Evolutionary conservation across 2,329 filamentous ascomycete species (phyloP), one percentile per base, ranked within the genome.

Genomic region (Monilinia laxa): DNA sequence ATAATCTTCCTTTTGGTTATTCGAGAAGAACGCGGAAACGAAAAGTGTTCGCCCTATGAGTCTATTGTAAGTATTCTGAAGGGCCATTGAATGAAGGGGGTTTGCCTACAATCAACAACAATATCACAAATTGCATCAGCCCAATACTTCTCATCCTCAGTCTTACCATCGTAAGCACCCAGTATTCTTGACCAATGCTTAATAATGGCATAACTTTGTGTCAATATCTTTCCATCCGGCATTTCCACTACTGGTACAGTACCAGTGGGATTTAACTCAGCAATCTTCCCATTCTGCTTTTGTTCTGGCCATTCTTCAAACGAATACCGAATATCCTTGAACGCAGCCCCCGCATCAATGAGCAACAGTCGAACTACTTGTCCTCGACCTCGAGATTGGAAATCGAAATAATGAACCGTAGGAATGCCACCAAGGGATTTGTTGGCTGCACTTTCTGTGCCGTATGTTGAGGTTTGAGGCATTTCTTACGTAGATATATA

Each of bases 371-470:
- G 71, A 40, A 77, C 64, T 12, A 73, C 75, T 68, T 77, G 73
- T 11, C 74, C 74, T 14, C 75, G 71, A 28, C 75, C 75, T 18
- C 73, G 71, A 25, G 74, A 76, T 49, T 71, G 67, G 65, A 75
- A 77, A 67, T 77, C 73, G 59, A 75, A 74, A 69, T 77, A 77
- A 64, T 76, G 72, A 23, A 75, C 72, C 4, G 69, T 73, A 10
- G 76, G 75, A n/a, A 76, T 68, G 52, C 75, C 75, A n/a, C 75
- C 74, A 53, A 76, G 75, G 52, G 72, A 73, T 45, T 73, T 69
- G 69, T 77, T 76, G 54, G 70, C 71, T 28, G 70, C 68, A 65
- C 70, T 66, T 28, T 72, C 68, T 10, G 69, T 71, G 65, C 73
- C 71, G 62, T 70, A 66, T 6, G 62, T 42, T 1, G 51, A 63